Evolutionary conservation across 257 asterid species (phyloP).

Genomic region (Fraxinus excelsior): DNA sequence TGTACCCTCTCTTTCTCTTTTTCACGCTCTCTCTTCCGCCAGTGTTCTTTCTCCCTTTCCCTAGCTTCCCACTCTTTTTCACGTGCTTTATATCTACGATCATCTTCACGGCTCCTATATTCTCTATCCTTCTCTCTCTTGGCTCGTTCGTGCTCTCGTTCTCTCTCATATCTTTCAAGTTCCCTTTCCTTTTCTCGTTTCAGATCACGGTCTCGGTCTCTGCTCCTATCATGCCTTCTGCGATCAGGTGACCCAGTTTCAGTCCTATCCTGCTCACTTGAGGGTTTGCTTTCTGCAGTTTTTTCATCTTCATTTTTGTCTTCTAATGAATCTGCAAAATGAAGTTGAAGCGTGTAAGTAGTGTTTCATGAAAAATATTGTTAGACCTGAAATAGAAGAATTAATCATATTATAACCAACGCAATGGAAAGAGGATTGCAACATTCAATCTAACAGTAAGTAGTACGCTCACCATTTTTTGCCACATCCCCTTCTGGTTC

Average conservation of each 20-base stretch:
- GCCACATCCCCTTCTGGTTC: constrained; percentile 57
- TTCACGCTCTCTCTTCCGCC: constrained; percentile 89
- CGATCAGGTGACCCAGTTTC: constrained; percentile 86
- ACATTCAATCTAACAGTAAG: neutral
- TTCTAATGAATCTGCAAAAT: constrained; percentile 51
- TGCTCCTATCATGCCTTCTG: constrained; percentile 75
- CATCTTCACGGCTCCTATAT: constrained; percentile 91
- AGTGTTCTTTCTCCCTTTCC: constrained; percentile 89
- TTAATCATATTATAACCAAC: neutral
- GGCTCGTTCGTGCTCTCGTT: constrained; percentile 89
- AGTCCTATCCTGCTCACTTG: constrained; percentile 64
- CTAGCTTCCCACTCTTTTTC: constrained; percentile 99
- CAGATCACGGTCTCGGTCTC: constrained; percentile 77
- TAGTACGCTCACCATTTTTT: constrained; percentile 49
- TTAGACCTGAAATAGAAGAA: constrained; percentile 7
- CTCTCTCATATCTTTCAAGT: constrained; percentile 91
- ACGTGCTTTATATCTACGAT: constrained; percentile 81
- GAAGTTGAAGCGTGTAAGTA: constrained; percentile 28
- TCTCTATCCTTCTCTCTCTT: constrained; percentile 96
- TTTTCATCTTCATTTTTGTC: constrained; percentile 71
- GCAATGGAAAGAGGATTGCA: neutral
- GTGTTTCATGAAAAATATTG: constrained; percentile 14
- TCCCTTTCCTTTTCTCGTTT: constrained; percentile 89
- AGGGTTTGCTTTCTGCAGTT: constrained; percentile 67
- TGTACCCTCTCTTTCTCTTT: constrained; percentile 88